These are phyloP conservation scores for Coemansia sp. DNA, from an alignment of 192 early-diverging fungal species.

Conservation along the genomic window DNA sequence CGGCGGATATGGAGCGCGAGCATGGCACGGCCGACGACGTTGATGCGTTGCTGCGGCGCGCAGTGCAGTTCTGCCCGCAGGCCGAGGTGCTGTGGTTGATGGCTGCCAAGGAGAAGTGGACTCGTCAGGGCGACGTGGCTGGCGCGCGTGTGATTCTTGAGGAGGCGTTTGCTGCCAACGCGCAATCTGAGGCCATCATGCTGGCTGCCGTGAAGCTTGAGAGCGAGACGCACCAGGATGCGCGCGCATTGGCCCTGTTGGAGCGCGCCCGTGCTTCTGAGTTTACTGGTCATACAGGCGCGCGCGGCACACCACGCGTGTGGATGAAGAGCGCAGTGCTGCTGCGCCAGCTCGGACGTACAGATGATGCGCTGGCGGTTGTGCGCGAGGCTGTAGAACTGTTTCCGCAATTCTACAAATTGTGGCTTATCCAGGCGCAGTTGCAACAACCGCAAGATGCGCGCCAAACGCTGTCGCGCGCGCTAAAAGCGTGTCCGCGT, in stretches of 20 bases:
- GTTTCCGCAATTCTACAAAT: constrained; percentile 80
- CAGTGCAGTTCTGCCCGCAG: constrained; percentile 86
- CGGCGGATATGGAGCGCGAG: constrained; percentile 82
- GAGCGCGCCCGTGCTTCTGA: constrained; percentile 59
- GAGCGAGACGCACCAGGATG: constrained; percentile 78
- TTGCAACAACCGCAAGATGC: constrained; percentile 75
- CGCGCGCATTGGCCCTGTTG: constrained; percentile 73
- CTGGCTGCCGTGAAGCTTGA: constrained; percentile 96
- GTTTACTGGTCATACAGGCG: constrained; percentile 3
- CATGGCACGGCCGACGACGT: constrained; percentile 72
- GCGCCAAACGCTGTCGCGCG: constrained; percentile 67
- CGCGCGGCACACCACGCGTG: constrained; percentile 76
- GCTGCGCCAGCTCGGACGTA: constrained; percentile 71
- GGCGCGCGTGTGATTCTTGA: constrained; percentile 83
- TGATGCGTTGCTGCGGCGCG: constrained; percentile 76
- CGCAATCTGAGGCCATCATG: constrained; percentile 89
- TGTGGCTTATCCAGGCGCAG: constrained; percentile 95
- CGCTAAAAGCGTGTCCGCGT: constrained; percentile 74
- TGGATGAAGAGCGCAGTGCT: constrained; percentile 96
- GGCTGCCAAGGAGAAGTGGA: constrained; percentile 95
- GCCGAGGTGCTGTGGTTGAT: constrained; percentile 96
- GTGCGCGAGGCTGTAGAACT: constrained; percentile 61
- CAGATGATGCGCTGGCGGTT: constrained; percentile 65
- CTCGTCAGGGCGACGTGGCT: constrained; percentile 66
- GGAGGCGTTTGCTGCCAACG: constrained; percentile 87